Percentiles rank a stretch among this genome's conserved stretches.
Evolutionary conservation across 2,329 filamentous ascomycete species (phyloP).

Genomic region (Piedraia hortae): DNA sequence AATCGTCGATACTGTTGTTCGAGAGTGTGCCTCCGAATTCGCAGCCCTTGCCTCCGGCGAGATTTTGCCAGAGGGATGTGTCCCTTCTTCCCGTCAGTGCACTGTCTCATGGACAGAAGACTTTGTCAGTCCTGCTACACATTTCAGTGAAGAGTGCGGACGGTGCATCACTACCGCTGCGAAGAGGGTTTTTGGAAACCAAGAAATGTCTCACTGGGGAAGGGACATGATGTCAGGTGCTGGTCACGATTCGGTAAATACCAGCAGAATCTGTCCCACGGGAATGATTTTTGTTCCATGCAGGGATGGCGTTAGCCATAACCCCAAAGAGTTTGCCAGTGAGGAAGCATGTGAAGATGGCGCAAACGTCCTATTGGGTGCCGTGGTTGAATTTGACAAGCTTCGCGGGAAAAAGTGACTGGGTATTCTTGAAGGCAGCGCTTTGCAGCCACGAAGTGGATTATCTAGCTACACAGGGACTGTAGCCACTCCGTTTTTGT

Average conservation of each 20-base stretch:
- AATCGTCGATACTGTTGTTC: conserved; percentile 29
- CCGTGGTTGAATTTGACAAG: conserved; percentile 22
- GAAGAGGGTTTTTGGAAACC: conserved; percentile 23
- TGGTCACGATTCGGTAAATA: conserved; percentile 30
- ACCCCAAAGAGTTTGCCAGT: conserved; percentile 19
- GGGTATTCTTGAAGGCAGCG: too few relatives aligned
- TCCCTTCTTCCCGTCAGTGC: conserved; percentile 16
- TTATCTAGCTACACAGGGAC: too few relatives aligned
- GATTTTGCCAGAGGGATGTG: conserved; percentile 20
- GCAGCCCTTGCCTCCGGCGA: conserved; percentile 29
- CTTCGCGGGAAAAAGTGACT: too few relatives aligned
- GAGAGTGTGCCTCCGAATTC: conserved; percentile 29
- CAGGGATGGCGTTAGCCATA: conserved; percentile 21
- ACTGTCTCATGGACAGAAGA: conserved; percentile 32
- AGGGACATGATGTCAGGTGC: conserved; percentile 33
- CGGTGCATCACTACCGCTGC: conserved; percentile 33
- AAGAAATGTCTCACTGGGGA: conserved; percentile 11
- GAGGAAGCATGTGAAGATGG: conserved; percentile 21
- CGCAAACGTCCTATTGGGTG: conserved; percentile 22
- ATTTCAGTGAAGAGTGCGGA: conserved; percentile 42
- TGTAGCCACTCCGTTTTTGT: too few relatives aligned
- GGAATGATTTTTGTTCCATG: conserved; percentile 23
- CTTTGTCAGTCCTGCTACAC: conserved; percentile 31
- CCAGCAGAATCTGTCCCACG: conserved; percentile 18
- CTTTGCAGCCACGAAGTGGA: too few relatives aligned